These are phyloP conservation scores for Gaertneriomyces sp. DNA, from an alignment of 192 early-diverging fungal genomes.

Conservation along the genomic window DNA sequence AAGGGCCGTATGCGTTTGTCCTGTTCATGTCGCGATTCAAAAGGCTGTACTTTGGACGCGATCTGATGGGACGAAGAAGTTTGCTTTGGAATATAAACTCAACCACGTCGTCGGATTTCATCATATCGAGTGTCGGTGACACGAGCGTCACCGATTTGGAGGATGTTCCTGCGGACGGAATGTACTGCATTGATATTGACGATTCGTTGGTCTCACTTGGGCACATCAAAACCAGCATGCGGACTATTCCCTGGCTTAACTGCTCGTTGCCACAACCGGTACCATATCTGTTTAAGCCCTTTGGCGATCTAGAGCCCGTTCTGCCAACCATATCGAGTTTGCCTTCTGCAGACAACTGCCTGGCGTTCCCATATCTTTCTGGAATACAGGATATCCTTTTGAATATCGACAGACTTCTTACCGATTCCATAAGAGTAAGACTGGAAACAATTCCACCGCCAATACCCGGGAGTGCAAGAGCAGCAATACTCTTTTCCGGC, in stretches of 20 bases:
- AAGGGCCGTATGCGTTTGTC: conserved; percentile 82
- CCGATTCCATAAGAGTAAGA: background rate
- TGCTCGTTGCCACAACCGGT: too few relatives aligned
- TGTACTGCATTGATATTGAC: conserved; percentile 56
- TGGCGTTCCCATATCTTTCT: too few relatives aligned
- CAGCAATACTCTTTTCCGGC: conserved; percentile 87
- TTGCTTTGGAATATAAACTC: conserved; percentile 53
- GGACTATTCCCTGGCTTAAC: too few relatives aligned
- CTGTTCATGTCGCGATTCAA: conserved; percentile 41
- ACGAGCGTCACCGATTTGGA: too few relatives aligned
- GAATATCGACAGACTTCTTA: conserved; percentile 31
- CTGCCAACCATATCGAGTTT: too few relatives aligned
- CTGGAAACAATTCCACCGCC: conserved; percentile 13
- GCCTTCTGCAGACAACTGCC: too few relatives aligned
- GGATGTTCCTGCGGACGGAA: conserved; percentile 65
- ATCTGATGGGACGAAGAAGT: conserved; percentile 82
- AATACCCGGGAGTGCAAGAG: conserved; percentile 36
- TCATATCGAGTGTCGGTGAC: too few relatives aligned
- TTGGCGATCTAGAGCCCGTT: too few relatives aligned
- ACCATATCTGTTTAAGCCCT: too few relatives aligned
- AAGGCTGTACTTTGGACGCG: conserved; percentile 77
- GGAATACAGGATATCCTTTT: too few relatives aligned
- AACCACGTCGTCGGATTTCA: background rate
- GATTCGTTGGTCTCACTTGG: too few relatives aligned
- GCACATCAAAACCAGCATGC: too few relatives aligned